Percentiles rank a stretch among this genome's conserved stretches.
Evolutionary conservation across 345 rosid genomes (phyloP).

Genomic region (Corchorus olitorius): DNA sequence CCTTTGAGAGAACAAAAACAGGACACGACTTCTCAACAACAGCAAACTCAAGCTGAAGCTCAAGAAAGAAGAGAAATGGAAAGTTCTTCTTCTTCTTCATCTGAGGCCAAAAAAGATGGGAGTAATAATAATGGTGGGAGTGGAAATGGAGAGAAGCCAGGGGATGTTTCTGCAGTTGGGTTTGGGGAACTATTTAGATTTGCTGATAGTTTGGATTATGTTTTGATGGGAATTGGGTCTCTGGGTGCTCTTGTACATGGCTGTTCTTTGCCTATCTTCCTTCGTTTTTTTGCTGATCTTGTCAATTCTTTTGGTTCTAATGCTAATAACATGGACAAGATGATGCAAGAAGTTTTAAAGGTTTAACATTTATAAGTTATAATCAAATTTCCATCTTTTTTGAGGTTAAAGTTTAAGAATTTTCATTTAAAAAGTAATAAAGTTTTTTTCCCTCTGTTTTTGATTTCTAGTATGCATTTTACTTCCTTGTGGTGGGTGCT

Average conservation of each 20-base stretch:
- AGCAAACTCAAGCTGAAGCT: slow-evolving; percentile 2
- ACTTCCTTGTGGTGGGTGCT: slow-evolving; percentile 97
- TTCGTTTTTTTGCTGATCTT: slow-evolving; percentile 97
- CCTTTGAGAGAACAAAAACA: slow-evolving; percentile 24
- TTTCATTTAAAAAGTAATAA: background rate
- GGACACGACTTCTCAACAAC: background rate
- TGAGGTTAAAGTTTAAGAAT: background rate
- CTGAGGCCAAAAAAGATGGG: slow-evolving; percentile 43
- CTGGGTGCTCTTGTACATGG: slow-evolving; percentile 95
- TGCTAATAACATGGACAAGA: slow-evolving; percentile 84
- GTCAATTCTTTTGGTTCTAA: slow-evolving; percentile 98
- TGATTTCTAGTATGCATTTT: slow-evolving; percentile 80
- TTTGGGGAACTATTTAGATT: slow-evolving; percentile 90
- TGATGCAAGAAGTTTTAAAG: slow-evolving; percentile 98
- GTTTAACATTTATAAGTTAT: slow-evolving; percentile 32
- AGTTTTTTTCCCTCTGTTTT: background rate
- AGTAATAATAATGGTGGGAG: slow-evolving; percentile 5
- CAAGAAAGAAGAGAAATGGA: slow-evolving; percentile 56
- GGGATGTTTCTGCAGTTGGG: slow-evolving; percentile 59
- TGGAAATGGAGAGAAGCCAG: slow-evolving; percentile 44
- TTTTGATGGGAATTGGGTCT: slow-evolving; percentile 95
- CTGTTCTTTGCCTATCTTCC: slow-evolving; percentile 87
- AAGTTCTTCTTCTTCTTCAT: slow-evolving; percentile 16
- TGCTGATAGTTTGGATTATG: slow-evolving; percentile 92
- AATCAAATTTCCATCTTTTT: background rate